Conservation (phyloP, 1,284 basidiomycete genomes). For the Tetrapyrgos nigripes region DNA sequence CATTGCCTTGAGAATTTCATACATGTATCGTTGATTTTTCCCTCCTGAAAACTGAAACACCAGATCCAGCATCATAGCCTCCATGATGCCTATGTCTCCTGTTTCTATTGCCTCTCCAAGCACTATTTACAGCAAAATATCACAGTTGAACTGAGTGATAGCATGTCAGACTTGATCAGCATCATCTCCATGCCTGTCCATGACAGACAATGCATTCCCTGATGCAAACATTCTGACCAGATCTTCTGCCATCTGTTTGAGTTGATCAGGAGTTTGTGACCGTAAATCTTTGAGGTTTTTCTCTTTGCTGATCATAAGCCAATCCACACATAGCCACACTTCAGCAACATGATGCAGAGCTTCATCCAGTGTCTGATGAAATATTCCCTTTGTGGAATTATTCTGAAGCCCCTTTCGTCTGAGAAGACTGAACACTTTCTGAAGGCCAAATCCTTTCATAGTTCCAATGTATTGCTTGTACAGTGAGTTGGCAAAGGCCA, state of each 20-base stretch:
- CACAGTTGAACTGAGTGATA: constrained; percentile 36
- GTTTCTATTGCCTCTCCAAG: constrained; percentile 37
- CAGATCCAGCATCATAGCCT: constrained; percentile 36
- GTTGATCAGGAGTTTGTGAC: constrained; percentile 14
- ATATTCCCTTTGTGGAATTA: constrained; percentile 23
- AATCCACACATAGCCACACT: constrained; percentile 24
- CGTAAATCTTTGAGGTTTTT: constrained; percentile 21
- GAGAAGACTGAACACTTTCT: constrained; percentile 22
- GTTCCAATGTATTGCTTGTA: constrained; percentile 19
- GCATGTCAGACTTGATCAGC: constrained; percentile 31
- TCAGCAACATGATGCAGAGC: constrained; percentile 25
- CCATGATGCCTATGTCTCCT: constrained; percentile 45
- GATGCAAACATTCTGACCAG: constrained; percentile 21
- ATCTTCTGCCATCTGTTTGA: constrained; percentile 16
- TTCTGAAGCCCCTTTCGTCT: constrained; percentile 19
- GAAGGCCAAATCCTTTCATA: constrained; percentile 2
- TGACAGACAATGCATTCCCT: constrained; percentile 11
- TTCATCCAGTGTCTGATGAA: constrained; percentile 28
- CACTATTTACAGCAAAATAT: constrained; percentile 41
- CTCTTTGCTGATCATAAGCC: constrained; percentile 13
- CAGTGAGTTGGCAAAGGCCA: constrained; percentile 25
- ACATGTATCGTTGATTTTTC: constrained; percentile 31
- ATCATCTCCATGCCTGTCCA: constrained; percentile 13
- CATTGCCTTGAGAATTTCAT: constrained; percentile 34
- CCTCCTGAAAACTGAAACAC: constrained; percentile 36